Evolutionary conservation across 305 asterid species (phyloP), one percentile per base, ranked within the genome.

Genomic region (Fraxinus platypoda): DNA sequence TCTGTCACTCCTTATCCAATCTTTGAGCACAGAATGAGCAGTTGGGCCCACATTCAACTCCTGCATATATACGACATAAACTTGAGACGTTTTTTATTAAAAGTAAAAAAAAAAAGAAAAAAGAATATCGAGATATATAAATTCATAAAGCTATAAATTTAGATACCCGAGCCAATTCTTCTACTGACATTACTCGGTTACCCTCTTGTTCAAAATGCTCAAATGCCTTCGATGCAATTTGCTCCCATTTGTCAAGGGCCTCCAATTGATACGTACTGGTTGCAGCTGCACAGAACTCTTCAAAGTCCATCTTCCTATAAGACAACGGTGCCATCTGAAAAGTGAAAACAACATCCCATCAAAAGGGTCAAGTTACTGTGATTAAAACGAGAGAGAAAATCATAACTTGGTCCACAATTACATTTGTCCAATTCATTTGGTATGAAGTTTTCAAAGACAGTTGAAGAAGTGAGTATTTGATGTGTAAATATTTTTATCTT

Each of bases 201-300:
- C 98, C 98, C 89, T 94, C 98, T 76, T 77, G 86, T 73, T 95
- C 98, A 76, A 95, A 95, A 76, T 89, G 90, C 84, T 91, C 90
- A 78, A 90, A 95, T 23, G 97, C 97, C 21, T 88, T 86, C 8
- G 89, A 89, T 35, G 98, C 97, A 74, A 95, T 88, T 74, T 91
- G 93, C 88, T 95, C 98, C 98, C 98, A 94, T 2, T 78, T 85
- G 57, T 95, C 98, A 1, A 90, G 90, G 75, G 98, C 97, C 88
- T 95, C 98, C 57, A 95, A 83, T 70, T 95, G 98, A 86, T 94
- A 92, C 13, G 94, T 92, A 91, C 98, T 95, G 83, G 90, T 88
- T 68, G 97, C 96, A 54, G 98, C 98, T 8, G 98, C 98, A 84
- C 92, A 94, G 41, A 95, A 95, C 94, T 95, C 98, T 80, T 91